phyloP scores from a whole-genome alignment of 768 basidiomycete genomes.

The Lactarius sp. region DNA sequence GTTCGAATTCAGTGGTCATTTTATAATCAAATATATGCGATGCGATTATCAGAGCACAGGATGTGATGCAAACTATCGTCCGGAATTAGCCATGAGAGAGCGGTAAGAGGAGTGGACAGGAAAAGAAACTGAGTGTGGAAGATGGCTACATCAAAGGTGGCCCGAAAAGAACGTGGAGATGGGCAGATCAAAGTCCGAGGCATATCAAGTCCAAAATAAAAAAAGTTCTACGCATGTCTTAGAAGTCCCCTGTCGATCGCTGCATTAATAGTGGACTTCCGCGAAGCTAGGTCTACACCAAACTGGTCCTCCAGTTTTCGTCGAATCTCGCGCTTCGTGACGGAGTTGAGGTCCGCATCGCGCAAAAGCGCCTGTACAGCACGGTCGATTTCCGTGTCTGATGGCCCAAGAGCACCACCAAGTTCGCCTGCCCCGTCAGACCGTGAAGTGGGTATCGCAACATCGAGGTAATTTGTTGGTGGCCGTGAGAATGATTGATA shows the following conservation, averaged over 20 bases:
- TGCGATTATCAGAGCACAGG: conserved; percentile 22
- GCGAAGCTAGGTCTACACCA: conserved; percentile 66
- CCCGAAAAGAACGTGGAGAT: neutral
- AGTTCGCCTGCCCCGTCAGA: conserved; percentile 47
- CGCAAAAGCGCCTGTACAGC: conserved; percentile 70
- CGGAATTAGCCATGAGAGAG: conserved; percentile 13
- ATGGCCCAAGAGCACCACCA: conserved; percentile 44
- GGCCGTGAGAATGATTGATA: conserved; percentile 67
- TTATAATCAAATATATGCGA: conserved; percentile 20
- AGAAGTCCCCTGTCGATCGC: conserved; percentile 70
- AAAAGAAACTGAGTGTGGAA: neutral
- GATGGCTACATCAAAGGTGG: conserved; percentile 1
- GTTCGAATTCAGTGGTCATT: conserved; percentile 1
- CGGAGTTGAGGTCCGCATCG: conserved; percentile 76
- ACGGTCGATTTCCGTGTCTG: conserved; percentile 66
- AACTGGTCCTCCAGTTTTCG: conserved; percentile 77
- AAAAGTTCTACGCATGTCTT: conserved; percentile 27
- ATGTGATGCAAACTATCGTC: conserved; percentile 22
- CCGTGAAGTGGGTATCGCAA: conserved; percentile 51
- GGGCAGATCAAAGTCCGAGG: conserved; percentile 13
- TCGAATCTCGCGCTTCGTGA: conserved; percentile 91
- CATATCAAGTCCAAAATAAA: conserved; percentile 18
- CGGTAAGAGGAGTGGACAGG: neutral
- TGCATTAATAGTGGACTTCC: conserved; percentile 71
- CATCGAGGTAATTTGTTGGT: conserved; percentile 70